Evolutionary conservation across 1,284 basidiomycete species (phyloP), one percentile per base, ranked within the genome.

Genomic region (Pisolithus thermaeus): DNA sequence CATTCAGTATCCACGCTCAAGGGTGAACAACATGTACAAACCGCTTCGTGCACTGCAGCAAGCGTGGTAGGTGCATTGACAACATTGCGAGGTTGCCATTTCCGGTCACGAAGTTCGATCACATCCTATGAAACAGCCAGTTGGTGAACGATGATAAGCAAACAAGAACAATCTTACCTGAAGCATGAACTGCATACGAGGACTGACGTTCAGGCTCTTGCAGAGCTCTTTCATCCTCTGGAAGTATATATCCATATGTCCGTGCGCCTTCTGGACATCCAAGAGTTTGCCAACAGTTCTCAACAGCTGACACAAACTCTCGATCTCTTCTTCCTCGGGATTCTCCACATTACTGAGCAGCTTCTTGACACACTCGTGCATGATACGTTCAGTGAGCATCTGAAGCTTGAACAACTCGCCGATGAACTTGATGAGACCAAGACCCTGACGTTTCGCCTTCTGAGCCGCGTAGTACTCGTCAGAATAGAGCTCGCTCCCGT

Each of bases 271-370:
- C 20, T 71, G 69, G 1, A 81, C 83, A 65, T 98, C 95, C 54
- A 97, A 80, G 39, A 81, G 75, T 54, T 78, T 76, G 49, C 96
- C 96, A 52, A 97, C 91, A 7, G 94, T 98, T 40, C 86, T 81
- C 55, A 98, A 72, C 50, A 98, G 80, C 70, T 94, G 93, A 79
- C 92, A 97, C 56, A 97, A 80, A 46, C 88, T 92, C 76, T 98
- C 96, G 59, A 98, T 90, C 66, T 98, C 94, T 72, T 97, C 96
- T 72, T 98, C 96, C 66, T 97, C 93, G 0, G 95, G 95, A 64
- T 92, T 90, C 55, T 92, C 86, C 53, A 95, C 88, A 66, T 97
- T 97, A 56, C 86, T 82, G 25, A 98, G 78, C 7, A 98, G 80
- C 71, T 94, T 93, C 79, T 94, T 91, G 67, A 98, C 86, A 75